phyloP scores from a whole-genome alignment of 257 asterid species.

The Galeopsis tetrahit region DNA sequence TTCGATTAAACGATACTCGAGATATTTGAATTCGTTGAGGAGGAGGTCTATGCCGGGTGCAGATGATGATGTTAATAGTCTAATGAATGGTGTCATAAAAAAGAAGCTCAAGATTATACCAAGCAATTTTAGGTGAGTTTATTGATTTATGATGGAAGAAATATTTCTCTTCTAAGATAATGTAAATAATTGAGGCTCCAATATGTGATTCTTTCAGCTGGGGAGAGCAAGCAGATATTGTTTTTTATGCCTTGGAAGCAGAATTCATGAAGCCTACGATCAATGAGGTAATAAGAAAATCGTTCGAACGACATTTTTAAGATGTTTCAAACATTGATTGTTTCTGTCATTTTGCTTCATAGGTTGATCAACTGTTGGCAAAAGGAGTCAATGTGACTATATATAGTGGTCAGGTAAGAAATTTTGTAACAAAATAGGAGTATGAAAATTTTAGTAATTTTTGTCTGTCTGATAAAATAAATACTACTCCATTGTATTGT shows the following conservation, averaged over 20 bases:
- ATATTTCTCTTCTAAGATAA: background rate
- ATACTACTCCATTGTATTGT: background rate
- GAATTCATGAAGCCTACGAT: constrained; percentile 94
- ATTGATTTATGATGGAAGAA: too few species aligned
- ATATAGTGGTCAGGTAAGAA: constrained; percentile 88
- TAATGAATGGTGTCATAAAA: constrained; percentile 81
- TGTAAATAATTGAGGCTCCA: background rate
- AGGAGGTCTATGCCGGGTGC: constrained; percentile 60
- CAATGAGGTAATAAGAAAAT: constrained; percentile 53
- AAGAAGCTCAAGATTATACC: constrained; percentile 87
- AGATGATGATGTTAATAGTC: constrained; percentile 50
- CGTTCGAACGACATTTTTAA: too few species aligned
- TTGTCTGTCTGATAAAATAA: background rate
- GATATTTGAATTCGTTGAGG: constrained; percentile 53
- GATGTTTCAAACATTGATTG: too few species aligned
- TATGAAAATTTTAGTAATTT: background rate
- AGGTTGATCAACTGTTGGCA: constrained; percentile 84
- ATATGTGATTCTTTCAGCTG: constrained; percentile 50
- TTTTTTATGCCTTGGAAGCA: constrained; percentile 55
- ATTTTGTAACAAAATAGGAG: background rate
- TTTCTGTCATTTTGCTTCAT: background rate
- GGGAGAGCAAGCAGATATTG: constrained; percentile 69
- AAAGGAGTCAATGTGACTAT: constrained; percentile 84
- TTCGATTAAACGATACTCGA: constrained; percentile 58
- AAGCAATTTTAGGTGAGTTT: constrained; percentile 55